A percentile compares a stretch with the other conserved stretches of the same genome.
Evolutionary conservation across 2,329 filamentous ascomycete species (phyloP).

Genomic region (Phialophora chinensis): DNA sequence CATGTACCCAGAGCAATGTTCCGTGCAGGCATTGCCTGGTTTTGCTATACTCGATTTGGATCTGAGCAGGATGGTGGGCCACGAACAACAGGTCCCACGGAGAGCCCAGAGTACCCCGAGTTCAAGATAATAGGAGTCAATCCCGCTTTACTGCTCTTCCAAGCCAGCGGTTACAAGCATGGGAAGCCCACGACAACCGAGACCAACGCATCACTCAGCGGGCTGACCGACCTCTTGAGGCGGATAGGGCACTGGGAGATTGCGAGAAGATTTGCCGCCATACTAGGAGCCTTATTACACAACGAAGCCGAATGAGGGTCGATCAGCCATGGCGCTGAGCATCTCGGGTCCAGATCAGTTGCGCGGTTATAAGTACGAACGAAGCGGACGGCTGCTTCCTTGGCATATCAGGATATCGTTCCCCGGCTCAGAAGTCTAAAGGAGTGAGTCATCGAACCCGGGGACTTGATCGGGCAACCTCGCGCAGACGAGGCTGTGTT

Average conservation of each 20-base stretch:
- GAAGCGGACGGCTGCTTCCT: background rate
- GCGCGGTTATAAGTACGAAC: background rate
- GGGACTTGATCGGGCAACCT: background rate
- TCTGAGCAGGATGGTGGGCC: conserved; percentile 20
- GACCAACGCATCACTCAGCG: conserved; percentile 40
- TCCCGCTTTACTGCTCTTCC: conserved; percentile 32
- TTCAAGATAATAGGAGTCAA: conserved; percentile 40
- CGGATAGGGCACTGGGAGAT: conserved; percentile 43
- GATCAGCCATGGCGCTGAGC: background rate
- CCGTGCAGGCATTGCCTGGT: conserved; percentile 38
- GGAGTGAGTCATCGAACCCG: background rate
- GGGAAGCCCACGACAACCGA: conserved; percentile 36
- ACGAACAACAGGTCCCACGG: conserved; percentile 17
- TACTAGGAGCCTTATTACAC: conserved; percentile 37
- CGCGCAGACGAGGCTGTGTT: background rate
- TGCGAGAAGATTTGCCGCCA: conserved; percentile 40
- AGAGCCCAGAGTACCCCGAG: conserved; percentile 40
- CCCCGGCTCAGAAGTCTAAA: background rate
- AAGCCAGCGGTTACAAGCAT: conserved; percentile 36
- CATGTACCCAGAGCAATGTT: conserved; percentile 41
- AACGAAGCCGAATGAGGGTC: conserved; percentile 24
- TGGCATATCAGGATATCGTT: background rate
- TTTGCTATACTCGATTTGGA: conserved; percentile 39
- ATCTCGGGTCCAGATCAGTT: background rate
- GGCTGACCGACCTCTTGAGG: conserved; percentile 40